Evolutionary conservation across 306 rosid species (phyloP).

Genomic region (Datisca glomerata): DNA sequence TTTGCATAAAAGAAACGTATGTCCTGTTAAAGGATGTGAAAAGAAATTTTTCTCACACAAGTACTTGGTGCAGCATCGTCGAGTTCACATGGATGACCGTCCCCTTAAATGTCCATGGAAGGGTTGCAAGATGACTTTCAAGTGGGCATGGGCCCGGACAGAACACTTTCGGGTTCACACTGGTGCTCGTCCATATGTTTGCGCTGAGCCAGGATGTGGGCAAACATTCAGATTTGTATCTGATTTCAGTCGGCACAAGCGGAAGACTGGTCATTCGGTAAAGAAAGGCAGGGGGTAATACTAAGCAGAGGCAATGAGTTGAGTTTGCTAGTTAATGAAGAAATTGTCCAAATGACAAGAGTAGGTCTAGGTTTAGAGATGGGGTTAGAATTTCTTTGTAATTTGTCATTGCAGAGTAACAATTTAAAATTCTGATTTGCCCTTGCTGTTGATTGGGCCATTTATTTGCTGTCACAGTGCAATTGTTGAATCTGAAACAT

Average conservation of each 20-base stretch:
- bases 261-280: slow-evolving; percentile 87
- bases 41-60: slow-evolving; percentile 96
- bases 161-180: slow-evolving; percentile 98
- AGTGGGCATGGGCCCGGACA: slow-evolving; percentile 99
- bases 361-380: slow-evolving; percentile 48
- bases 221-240: slow-evolving; percentile 98
- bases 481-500: slow-evolving; percentile 51
- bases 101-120: slow-evolving; percentile 97
- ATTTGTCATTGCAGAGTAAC: slow-evolving; percentile 50
- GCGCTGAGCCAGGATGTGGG: slow-evolving; percentile 77
- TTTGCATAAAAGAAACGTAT: slow-evolving; percentile 67
- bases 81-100: slow-evolving; percentile 89
- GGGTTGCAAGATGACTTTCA: slow-evolving; percentile 99
- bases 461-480: slow-evolving; percentile 52
- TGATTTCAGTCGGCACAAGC: slow-evolving; percentile 97
- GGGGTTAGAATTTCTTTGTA: slow-evolving; percentile 61
- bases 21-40: slow-evolving; percentile 99
- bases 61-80: slow-evolving; percentile 94
- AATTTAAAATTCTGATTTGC: slow-evolving; percentile 39
- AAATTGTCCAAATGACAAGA: slow-evolving; percentile 43
- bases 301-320: slow-evolving; percentile 18
- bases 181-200: slow-evolving; percentile 86
- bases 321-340: slow-evolving; percentile 29
- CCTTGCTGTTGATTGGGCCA: slow-evolving; percentile 40
- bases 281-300: slow-evolving; percentile 50